Percentiles rank a stretch among this genome's conserved stretches.
These are phyloP conservation scores for Ascoidea asiatica DNA, from an alignment of 805 yeast species.

Conservation along the genomic window DNA sequence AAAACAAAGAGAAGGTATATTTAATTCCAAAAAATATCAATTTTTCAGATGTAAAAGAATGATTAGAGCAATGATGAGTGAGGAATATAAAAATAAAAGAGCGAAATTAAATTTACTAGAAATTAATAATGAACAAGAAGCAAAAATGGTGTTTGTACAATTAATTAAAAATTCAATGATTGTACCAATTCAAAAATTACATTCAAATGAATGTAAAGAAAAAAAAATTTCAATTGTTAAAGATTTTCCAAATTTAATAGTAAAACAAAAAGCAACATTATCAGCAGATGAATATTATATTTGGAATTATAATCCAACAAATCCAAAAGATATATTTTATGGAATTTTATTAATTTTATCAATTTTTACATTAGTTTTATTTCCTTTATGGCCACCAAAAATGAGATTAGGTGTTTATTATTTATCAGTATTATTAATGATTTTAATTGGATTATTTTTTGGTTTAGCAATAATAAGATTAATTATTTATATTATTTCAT, in stretches of 20 bases:
- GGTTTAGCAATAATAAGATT: slow-evolving; percentile 69
- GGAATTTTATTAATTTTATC: slow-evolving; percentile 55
- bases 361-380: slow-evolving; percentile 51
- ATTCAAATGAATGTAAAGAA: slow-evolving; percentile 49
- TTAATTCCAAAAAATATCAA: slow-evolving; percentile 57
- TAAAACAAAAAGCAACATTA: slow-evolving; percentile 43
- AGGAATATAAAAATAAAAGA: slow-evolving; percentile 47
- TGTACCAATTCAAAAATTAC: slow-evolving; percentile 63
- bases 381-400: slow-evolving; percentile 91
- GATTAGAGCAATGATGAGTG: slow-evolving; percentile 60
- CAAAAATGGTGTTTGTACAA: slow-evolving; percentile 46
- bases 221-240: slow-evolving; percentile 35
- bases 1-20: slow-evolving; percentile 73
- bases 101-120: slow-evolving; percentile 34
- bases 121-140: slow-evolving; percentile 39
- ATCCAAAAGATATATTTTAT: slow-evolving; percentile 39
- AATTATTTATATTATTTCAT: slow-evolving; percentile 49
- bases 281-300: slow-evolving; percentile 59
- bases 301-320: slow-evolving; percentile 72
- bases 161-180: slow-evolving; percentile 65
- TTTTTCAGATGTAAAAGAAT: slow-evolving; percentile 84
- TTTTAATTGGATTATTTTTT: slow-evolving; percentile 63
- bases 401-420: slow-evolving; percentile 91
- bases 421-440: slow-evolving; percentile 63
- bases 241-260: slow-evolving; percentile 45